Percentiles rank a stretch among this genome's conserved stretches.
phyloP scores from a whole-genome alignment of 345 rosid genomes.

The Abelmoschus esculentus region DNA sequence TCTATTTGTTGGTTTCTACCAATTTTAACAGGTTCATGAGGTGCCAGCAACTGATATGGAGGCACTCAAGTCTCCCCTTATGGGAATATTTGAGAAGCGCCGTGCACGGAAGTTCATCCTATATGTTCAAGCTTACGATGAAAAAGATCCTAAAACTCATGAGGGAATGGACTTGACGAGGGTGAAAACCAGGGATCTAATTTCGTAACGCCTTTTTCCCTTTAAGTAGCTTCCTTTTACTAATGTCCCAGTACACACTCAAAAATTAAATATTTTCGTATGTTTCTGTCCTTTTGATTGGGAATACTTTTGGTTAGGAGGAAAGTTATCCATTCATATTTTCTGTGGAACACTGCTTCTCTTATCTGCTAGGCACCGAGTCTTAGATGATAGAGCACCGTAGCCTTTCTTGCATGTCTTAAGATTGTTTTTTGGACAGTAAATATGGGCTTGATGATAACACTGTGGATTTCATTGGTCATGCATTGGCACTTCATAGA shows the following conservation, averaged over 20 bases:
- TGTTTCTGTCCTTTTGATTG: neutral
- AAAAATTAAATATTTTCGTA: neutral
- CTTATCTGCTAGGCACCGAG: neutral
- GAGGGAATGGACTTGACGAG: conserved; percentile 91
- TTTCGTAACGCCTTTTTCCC: conserved; percentile 43
- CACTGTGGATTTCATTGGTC: conserved; percentile 94
- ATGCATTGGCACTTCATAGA: conserved; percentile 88
- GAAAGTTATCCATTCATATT: neutral
- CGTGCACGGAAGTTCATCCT: conserved; percentile 86
- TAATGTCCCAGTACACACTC: neutral
- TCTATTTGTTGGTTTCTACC: neutral
- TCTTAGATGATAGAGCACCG: neutral
- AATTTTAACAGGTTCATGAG: conserved; percentile 62
- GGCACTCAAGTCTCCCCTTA: conserved; percentile 88
- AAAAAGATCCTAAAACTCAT: conserved; percentile 78
- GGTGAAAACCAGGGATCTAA: conserved; percentile 72
- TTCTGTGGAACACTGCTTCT: neutral
- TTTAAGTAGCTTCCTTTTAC: neutral
- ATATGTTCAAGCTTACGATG: conserved; percentile 80
- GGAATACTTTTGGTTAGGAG: neutral
- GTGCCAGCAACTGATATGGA: conserved; percentile 97
- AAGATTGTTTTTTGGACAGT: conserved; percentile 35
- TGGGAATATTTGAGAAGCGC: conserved; percentile 97
- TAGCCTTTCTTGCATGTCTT: neutral
- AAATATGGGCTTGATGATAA: conserved; percentile 82